Percentiles rank a stretch among this genome's conserved stretches.
Conservation (phyloP, 108 stramenopile species). For the Cyclotella choctawhatcheeana region DNA sequence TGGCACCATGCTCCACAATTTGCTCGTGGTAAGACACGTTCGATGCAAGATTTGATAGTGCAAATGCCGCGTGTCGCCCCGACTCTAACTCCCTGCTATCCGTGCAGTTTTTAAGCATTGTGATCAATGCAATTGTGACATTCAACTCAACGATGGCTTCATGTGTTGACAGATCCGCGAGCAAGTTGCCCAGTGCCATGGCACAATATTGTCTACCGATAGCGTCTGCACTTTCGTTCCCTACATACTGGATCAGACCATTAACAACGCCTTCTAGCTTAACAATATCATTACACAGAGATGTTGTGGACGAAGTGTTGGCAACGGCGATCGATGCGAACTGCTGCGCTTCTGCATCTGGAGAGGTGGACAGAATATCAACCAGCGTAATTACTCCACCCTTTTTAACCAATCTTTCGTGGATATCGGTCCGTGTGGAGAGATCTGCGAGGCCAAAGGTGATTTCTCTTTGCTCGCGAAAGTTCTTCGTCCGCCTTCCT, state of each 20-base stretch:
- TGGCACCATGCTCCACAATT: constrained; percentile 75
- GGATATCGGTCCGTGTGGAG: constrained; percentile 68
- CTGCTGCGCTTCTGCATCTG: constrained; percentile 84
- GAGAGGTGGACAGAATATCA: constrained; percentile 55
- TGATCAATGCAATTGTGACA: constrained; percentile 62
- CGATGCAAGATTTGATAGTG: constrained; percentile 78
- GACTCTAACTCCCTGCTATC: constrained; percentile 63
- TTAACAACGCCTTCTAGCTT: constrained; percentile 45
- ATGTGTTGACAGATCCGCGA: constrained; percentile 81
- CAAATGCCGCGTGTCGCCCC: constrained; percentile 80
- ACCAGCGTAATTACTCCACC: constrained; percentile 75
- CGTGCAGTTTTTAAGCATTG: constrained; percentile 58
- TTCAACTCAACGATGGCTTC: constrained; percentile 68
- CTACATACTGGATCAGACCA: constrained; percentile 50
- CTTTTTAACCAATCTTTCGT: constrained; percentile 81
- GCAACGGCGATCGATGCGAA: constrained; percentile 85
- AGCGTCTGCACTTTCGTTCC: constrained; percentile 53
- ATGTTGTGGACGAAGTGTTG: constrained; percentile 75
- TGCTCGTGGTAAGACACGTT: constrained; percentile 67
- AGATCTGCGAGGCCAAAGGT: constrained; percentile 86
- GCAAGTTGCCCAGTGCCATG: constrained; percentile 86
- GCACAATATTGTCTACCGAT: constrained; percentile 81
- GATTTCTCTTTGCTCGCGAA: constrained; percentile 84
- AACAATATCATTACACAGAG: constrained; percentile 64
- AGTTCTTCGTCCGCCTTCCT: constrained; percentile 75